Base-by-base conservation (phyloP, 768 basidiomycete species). In the Rhizopogon roseolus region DNA sequence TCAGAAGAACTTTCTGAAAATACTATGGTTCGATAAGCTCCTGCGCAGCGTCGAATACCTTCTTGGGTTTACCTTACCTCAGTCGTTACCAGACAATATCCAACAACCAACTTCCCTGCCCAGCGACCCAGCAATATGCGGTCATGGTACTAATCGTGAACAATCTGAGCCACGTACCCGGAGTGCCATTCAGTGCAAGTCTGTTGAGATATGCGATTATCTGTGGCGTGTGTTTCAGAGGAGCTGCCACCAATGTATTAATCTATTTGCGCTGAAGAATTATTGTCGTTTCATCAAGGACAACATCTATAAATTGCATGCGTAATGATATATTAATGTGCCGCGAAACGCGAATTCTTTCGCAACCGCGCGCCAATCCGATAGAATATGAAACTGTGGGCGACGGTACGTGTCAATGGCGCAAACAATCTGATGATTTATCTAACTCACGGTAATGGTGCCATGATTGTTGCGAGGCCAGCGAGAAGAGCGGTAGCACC, bases 401-500 rank as follows among this genome's bases (percentile, higher is more conserved):
- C 13, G 34, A 17, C 19, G 13, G 39, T 9, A 28, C n/a, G n/a
- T n/a, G 51, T 43, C 34, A 17, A 2, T 42, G 6, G 22, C 11
- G 34, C 29, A 42, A 28, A 14, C 6, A 4, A 36, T 7, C 11
- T 22, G n/a, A 2, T n/a, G 3, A 11, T n/a, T 22, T 14, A 25
- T 32, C 9, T 38, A 1, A 72, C 82, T 62, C 53, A 84, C 82
- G 82, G 82, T 41, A 83, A 62, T 0, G 88, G 88, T 1, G 79
- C 77, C 76, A 85, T 80, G 16, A 85, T 43, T 2, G 79, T 76
- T 54, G 79, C 76, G 10, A 90, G 62, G 1, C 87, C 86, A 1
- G 82, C 88, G 16, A 90, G 62, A n/a, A 89, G 73, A 13, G 84
- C 86, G 0, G 83, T 85, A 1, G 85, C 87, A 0, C 88, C 88